Conservation (phyloP, 306 rosid genomes). For the Albizia julibrissin region DNA sequence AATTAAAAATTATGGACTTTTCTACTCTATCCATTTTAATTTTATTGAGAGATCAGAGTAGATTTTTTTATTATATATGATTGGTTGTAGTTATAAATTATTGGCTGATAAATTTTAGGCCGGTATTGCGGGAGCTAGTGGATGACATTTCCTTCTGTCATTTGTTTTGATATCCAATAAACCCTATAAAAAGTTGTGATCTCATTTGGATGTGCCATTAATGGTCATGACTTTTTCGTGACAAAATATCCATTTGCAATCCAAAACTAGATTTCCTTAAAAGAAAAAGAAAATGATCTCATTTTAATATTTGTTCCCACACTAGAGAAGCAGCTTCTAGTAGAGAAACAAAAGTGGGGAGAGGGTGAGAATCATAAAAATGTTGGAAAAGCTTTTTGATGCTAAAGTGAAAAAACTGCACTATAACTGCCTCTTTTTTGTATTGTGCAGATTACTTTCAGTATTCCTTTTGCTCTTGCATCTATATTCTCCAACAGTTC, state of each 20-base stretch:
- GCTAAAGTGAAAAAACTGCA: neutral
- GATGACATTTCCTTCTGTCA: neutral
- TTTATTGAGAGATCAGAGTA: no score
- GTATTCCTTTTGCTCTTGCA: constrained; percentile 79
- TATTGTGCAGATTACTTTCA: constrained; percentile 54
- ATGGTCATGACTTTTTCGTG: neutral
- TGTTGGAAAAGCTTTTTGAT: neutral
- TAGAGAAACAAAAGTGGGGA: neutral
- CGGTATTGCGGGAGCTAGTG: neutral
- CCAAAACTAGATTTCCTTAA: neutral
- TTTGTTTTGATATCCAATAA: neutral
- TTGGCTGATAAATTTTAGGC: neutral
- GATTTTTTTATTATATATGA: no score
- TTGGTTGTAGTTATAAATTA: neutral
- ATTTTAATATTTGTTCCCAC: neutral
- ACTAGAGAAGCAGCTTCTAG: neutral
- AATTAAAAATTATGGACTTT: neutral
- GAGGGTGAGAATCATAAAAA: neutral
- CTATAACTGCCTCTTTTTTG: neutral
- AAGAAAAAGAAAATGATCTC: neutral
- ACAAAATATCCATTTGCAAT: neutral
- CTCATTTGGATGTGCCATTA: neutral
- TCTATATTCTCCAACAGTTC: constrained; percentile 63
- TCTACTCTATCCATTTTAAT: neutral
- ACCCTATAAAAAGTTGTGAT: neutral